Evolutionary conservation across 2,329 filamentous ascomycete genomes (phyloP), one percentile per base, ranked within the genome.

Genomic region (Microcera coccophila): DNA sequence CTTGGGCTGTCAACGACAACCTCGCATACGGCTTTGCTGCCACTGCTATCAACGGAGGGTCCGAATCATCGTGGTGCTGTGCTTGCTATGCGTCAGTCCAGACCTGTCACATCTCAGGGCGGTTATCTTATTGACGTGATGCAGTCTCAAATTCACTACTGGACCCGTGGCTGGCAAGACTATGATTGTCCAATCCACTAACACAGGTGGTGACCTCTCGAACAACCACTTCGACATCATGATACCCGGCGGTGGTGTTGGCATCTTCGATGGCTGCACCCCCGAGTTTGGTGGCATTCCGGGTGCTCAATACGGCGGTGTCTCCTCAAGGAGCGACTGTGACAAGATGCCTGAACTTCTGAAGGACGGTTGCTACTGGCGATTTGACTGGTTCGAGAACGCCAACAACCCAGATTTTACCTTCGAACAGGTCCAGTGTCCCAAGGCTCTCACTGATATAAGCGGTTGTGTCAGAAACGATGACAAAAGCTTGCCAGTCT

Each of bases 11-110:
- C 47, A 78, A 73, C 55, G 74, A 79, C 39, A 67, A 68, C 9
- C 54, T 81, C 11, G 72, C 79, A 15, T 85, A 84, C 55, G 82
- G 82, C 12, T 85, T 80, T 55, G 79, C 82, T 2, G 81, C 82
- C 11, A 79, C 78, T 8, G 71, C 68, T 38, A 70, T 85, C 49
- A 58, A 61, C 2, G 78, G 78, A 17, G 71, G 73, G 31, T 73
- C 67, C 3, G 82, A 85, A 61, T 65, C 68, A 1, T 70, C 64
- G n/a, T 83, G 79, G 77, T 86, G 82, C 66, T 86, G 82, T 59
- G 75, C 73, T 38, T 84, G 81, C 62, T 84, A 82, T 56, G 70
- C 77, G 65, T 69, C 37, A 56, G 64, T 54, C 31, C 12, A 4
- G 3, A 12, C 19, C 19, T 5, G 1, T 2, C 14, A 14, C 14